Base-by-base conservation (phyloP, 2,329 filamentous ascomycete species). In the Stromatinia cepivora region DNA sequence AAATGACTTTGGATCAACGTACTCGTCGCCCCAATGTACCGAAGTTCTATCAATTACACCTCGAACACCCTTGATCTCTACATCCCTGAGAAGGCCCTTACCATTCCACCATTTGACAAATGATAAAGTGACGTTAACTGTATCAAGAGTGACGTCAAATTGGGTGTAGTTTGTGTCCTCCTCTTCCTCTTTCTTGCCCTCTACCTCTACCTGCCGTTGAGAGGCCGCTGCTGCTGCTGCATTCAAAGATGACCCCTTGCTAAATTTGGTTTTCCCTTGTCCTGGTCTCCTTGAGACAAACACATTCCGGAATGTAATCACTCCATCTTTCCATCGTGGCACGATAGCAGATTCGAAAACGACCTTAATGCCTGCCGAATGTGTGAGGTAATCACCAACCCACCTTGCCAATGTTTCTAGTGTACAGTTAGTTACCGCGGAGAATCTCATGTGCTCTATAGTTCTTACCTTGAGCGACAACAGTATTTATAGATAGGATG, bases 51-150 rank as follows among this genome's bases (percentile, higher is more conserved):
- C 95, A 57, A 99, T 86, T 7, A 98, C 92, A 31, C 95, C 95
- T 70, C 95, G 88, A 42, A 99, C 92, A 6, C 95, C 95, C 77
- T 93, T 95, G 66, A 99, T 90, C 77, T 97, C 93, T 54, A 99
- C 95, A 78, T 98, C 92, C 75, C 92, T 90, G 11, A 99, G 83
- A 8, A 96, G 85, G 0, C 95, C 95, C 79, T 94, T 97, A 31
- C 95, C 94, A 75, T 97, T 98, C 88, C 97, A 96, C 95, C 95
- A 99, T 78, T 97, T 98, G n/a, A 93, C 86, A 75, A 99, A 98
- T 0, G 95, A 99, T 36, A 99, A 80, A 0, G 94, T 98, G 54
- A 99, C 94, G 77, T 99, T 97, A 71, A 99, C 92, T 0, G 92
- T 96, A 72, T 95, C 92, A 70, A 99, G 92, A 0, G 93, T 97